Base-by-base conservation (phyloP, 1,139 yeast species). In the Suhomyces taliae region DNA sequence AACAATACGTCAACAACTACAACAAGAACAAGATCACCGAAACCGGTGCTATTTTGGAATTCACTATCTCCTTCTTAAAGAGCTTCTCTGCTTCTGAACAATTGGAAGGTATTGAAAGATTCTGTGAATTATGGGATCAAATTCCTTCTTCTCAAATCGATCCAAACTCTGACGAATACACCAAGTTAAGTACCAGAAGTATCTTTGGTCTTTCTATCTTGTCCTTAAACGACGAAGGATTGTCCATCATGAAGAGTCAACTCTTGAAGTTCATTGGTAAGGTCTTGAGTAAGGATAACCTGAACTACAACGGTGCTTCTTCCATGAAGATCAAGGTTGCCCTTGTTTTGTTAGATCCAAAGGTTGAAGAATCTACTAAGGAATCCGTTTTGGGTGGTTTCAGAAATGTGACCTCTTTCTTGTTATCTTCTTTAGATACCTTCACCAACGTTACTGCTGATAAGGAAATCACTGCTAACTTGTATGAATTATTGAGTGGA, bases 71-170 rank as follows among this genome's bases (percentile, higher is more conserved):
- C 0, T 86, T 90, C 60, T 64, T 89, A 65, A 81, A 82, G 53
- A 78, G 81, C 24, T 90, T 91, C 63, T 59, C 77, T 31, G 84
- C 90, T 5, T 63, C 69, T 31, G 93, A 87, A 40, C 96, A 89
- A 65, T 72, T 91, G 46, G 64, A 64, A 26, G 85, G 93, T 5
- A 65, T 89, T 47, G 64, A 65, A 27, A 73, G 78, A 36, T 88
- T 78, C 57, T 70, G 87, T 47, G 67, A 72, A 11, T 66, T 85
- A 43, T 79, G 90, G 82, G 69, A 72, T 35, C 56, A 62, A 37
- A 62, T 85, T 39, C 87, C 89, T 8, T 51, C 52, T 26, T 48
- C 52, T 14, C 67, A 67, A 56, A 47, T 74, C 51, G 66, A 81
- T 50, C 60, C 71, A 53, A 63, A 74, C 46, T 64, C 75, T 11